Percentiles rank a stretch among this genome's conserved stretches.
These are phyloP conservation scores for Paramecium octaurelia DNA, from an alignment of 73 alveolate species.

Conservation along the genomic window DNA sequence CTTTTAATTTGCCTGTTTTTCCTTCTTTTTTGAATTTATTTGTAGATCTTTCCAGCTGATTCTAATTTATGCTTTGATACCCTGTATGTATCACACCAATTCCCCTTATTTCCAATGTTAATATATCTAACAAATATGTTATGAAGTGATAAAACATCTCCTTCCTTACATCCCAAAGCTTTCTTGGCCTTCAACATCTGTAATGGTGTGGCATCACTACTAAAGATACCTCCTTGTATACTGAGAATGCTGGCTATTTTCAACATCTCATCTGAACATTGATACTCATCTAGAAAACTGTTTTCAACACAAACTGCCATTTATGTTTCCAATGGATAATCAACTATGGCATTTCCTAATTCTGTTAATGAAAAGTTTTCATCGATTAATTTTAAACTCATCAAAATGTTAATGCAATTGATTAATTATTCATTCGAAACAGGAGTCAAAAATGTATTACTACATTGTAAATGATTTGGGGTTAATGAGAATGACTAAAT, in stretches of 20 bases:
- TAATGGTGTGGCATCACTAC: slow-evolving; percentile 75
- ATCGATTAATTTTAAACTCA: slow-evolving; percentile 15
- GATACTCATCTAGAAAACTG: slow-evolving; percentile 85
- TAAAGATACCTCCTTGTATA: slow-evolving; percentile 64
- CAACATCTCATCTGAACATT: slow-evolving; percentile 89
- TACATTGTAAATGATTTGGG: background rate
- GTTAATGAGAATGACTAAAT: slow-evolving; percentile 14
- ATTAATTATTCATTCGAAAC: background rate
- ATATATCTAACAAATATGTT: slow-evolving; percentile 75
- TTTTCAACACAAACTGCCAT: slow-evolving; percentile 83
- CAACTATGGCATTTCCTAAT: slow-evolving; percentile 68
- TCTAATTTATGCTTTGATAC: slow-evolving; percentile 61
- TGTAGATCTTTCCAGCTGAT: slow-evolving; percentile 74
- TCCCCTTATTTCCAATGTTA: slow-evolving; percentile 75
- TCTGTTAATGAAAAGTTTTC: background rate
- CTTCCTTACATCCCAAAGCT: slow-evolving; percentile 90
- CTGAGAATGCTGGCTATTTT: slow-evolving; percentile 85
- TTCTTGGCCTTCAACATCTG: slow-evolving; percentile 85
- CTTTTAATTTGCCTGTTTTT: slow-evolving; percentile 71
- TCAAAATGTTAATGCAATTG: background rate
- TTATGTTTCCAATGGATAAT: slow-evolving; percentile 92
- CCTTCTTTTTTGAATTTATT: slow-evolving; percentile 74
- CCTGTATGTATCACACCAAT: slow-evolving; percentile 79
- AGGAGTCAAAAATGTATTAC: background rate
- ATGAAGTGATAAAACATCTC: slow-evolving; percentile 92